Evolutionary conservation across 805 yeast genomes (phyloP).

Genomic region (Kodamaea jinghongensis): DNA sequence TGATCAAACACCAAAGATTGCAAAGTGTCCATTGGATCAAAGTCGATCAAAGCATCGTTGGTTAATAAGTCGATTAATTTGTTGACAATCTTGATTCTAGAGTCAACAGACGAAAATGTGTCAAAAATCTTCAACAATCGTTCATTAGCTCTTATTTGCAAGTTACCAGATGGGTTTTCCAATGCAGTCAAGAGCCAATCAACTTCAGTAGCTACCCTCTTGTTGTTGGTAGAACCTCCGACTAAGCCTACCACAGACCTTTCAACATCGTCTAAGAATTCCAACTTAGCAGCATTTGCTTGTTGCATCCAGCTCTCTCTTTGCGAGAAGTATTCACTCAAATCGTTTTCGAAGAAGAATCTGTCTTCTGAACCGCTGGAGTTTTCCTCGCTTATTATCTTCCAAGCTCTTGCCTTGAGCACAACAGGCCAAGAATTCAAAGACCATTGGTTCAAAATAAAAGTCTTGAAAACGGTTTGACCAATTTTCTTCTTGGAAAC

Average conservation of each 20-base stretch:
- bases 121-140: slow-evolving; percentile 57
- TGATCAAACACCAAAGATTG: slow-evolving; percentile 55
- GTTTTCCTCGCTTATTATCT: slow-evolving; percentile 22
- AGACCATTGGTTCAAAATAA: slow-evolving; percentile 67
- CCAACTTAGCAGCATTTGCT: slow-evolving; percentile 49
- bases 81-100: slow-evolving; percentile 52
- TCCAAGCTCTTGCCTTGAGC: slow-evolving; percentile 50
- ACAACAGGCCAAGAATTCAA: slow-evolving; percentile 26
- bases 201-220: slow-evolving; percentile 43
- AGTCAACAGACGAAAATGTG: slow-evolving; percentile 50
- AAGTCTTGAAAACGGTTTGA: slow-evolving; percentile 53
- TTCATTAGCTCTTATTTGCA: slow-evolving; percentile 44
- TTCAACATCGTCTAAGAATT: slow-evolving; percentile 54
- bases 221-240: slow-evolving; percentile 55
- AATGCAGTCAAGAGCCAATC: slow-evolving; percentile 59
- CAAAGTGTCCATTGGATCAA: slow-evolving; percentile 45
- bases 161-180: slow-evolving; percentile 33
- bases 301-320: slow-evolving; percentile 44
- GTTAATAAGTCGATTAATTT: slow-evolving; percentile 55
- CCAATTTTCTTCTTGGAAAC: slow-evolving; percentile 52
- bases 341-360: slow-evolving; percentile 31
- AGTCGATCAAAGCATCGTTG: slow-evolving; percentile 29
- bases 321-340: slow-evolving; percentile 26
- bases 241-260: slow-evolving; percentile 54
- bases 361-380: slow-evolving; percentile 30